phyloP scores from a whole-genome alignment of 169 alveolate species.

The Cryptosporidium xiaoi region DNA sequence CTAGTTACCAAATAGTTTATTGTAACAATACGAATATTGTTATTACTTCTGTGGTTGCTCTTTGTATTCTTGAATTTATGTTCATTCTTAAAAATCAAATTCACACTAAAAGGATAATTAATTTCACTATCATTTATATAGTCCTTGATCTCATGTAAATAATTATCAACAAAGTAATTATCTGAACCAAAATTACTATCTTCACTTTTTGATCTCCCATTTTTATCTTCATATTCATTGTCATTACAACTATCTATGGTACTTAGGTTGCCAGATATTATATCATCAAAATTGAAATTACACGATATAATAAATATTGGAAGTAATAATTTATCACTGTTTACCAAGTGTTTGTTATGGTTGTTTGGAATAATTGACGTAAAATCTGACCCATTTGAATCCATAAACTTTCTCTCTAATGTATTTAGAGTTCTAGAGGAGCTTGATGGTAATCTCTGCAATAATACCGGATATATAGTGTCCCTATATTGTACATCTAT shows the following conservation, averaged over 20 bases:
- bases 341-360: not conserved
- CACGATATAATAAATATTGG: conserved; percentile 48
- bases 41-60: not conserved
- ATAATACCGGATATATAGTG: conserved; percentile 63
- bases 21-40: not conserved
- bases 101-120: not conserved
- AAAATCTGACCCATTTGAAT: conserved; percentile 24
- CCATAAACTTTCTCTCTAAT: conserved; percentile 44
- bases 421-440: conserved; percentile 64
- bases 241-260: not conserved
- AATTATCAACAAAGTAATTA: conserved; percentile 17
- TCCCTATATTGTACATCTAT: conserved; percentile 60
- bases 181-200: not conserved
- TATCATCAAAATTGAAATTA: conserved; percentile 31
- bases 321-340: not conserved
- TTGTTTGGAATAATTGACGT: conserved; percentile 10
- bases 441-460: conserved; percentile 69
- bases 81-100: not conserved
- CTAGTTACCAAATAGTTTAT: conserved; percentile 21
- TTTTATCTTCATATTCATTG: not conserved
- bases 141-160: conserved; percentile 24
- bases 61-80: not conserved
- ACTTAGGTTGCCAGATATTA: not conserved
- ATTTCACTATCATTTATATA: conserved; percentile 7
- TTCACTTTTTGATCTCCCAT: too few species aligned